A percentile compares a stretch with the other conserved stretches of the same genome.
These are phyloP conservation scores for Fomitiporia mediterranea DNA, from an alignment of 1,284 basidiomycete genomes.

Conservation along the genomic window DNA sequence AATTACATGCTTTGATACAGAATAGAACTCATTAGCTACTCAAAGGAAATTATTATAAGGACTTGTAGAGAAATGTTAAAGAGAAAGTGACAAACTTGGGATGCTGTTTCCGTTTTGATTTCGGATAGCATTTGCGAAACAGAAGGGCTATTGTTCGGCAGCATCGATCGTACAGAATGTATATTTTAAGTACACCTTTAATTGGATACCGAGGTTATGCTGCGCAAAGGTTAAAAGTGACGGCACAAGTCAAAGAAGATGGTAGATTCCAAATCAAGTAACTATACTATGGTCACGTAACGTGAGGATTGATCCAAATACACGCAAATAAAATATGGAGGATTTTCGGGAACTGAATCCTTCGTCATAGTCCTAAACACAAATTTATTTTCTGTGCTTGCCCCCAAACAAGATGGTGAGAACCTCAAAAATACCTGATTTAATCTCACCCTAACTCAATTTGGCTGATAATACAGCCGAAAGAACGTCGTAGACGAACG, in stretches of 20 bases:
- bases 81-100: constrained; percentile 1
- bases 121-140: constrained; percentile 15
- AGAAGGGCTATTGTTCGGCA: neutral
- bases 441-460: neutral
- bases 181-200: no score
- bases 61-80: neutral
- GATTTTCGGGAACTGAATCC: neutral
- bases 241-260: neutral
- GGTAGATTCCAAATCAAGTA: neutral
- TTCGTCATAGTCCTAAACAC: no score
- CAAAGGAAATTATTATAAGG: neutral
- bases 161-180: neutral
- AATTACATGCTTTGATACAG: constrained; percentile 29
- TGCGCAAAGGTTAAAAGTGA: no score
- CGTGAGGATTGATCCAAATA: neutral
- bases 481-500: constrained; percentile 45
- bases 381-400: no score
- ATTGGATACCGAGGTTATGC: no score
- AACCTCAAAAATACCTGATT: no score
- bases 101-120: constrained; percentile 13
- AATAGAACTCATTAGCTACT: constrained; percentile 35
- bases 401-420: neutral
- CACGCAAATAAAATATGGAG: neutral
- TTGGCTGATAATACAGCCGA: constrained; percentile 43
- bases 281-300: no score